Evolutionary conservation across 2,329 filamentous ascomycete species (phyloP), one percentile per base, ranked within the genome.

Genomic region (Talaromyces sp.): DNA sequence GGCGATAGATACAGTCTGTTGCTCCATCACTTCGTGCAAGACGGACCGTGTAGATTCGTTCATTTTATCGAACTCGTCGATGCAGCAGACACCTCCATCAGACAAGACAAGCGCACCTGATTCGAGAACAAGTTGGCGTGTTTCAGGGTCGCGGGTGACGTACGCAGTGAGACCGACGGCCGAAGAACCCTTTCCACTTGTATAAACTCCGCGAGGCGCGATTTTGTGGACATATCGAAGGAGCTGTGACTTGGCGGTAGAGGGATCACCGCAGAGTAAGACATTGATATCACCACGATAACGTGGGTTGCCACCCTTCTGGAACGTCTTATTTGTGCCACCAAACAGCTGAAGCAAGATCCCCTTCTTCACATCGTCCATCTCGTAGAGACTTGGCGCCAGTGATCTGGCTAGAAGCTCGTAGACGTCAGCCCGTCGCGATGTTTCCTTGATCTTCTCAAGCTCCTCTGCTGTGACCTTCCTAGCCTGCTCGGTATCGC

Each of bases 321-420:
- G 85, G 73, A 99, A 99, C 0, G 89, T 90, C 77, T 99, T 99
- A 80, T 99, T 99, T 35, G 94, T 96, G 58, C 94, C 94, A 37
- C 94, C 93, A 70, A 99, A 99, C 40, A 99, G 84, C 69, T 99
- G 94, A 3, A 99, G 85, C 10, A 99, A 80, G 61, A 99, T 97
- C 10, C 94, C 94, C 77, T 99, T 99, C 81, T 99, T 99, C 50
- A 97, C 91, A 68, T 99, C 94, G 65, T 99, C 94, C 86, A 96
- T 89, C 75, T 99, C 94, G 77, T 95, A 97, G 68, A 99, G 88
- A 60, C 92, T 97, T 13, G 94, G 94, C 2, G 94, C 94, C 28
- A 99, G 80, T 1, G 93, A 97, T 37, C 93, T 85, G 17, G 94
- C 84, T 3, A 99, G 84, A 22, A 99, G 83, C 21, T 99, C 92